Conservation (phyloP, 2,329 filamentous ascomycete species). For the Aspergillus ruber region DNA sequence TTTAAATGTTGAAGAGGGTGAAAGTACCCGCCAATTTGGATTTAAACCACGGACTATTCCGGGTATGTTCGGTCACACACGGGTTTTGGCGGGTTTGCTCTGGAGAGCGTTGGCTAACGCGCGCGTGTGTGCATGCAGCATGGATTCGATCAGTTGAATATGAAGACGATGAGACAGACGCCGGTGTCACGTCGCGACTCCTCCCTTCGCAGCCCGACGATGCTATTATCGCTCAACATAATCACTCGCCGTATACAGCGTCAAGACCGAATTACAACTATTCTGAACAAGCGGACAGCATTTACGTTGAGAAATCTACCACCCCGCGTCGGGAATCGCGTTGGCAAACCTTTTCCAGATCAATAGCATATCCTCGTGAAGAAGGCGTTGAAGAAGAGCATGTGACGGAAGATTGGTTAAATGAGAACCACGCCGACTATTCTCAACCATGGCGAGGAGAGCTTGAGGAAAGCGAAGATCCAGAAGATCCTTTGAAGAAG, state of each 20-base stretch:
- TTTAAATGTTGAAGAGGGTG: constrained; percentile 9
- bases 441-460: constrained; percentile 48
- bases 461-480: constrained; percentile 43
- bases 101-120: not conserved
- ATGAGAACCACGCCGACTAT: constrained; percentile 40
- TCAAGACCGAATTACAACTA: constrained; percentile 15
- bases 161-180: constrained; percentile 31
- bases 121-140: constrained; percentile 17
- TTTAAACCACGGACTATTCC: constrained; percentile 30
- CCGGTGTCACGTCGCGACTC: constrained; percentile 25
- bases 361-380: constrained; percentile 37
- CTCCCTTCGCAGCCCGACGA: constrained; percentile 32
- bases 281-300: constrained; percentile 3
- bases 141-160: constrained; percentile 40
- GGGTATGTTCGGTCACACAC: constrained; percentile 19
- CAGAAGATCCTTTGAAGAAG: constrained; percentile 44
- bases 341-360: constrained; percentile 41
- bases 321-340: constrained; percentile 34
- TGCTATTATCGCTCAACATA: constrained; percentile 42
- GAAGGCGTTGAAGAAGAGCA: constrained; percentile 31
- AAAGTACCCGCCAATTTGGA: not conserved
- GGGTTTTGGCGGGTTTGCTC: not conserved
- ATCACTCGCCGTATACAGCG: constrained; percentile 33
- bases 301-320: constrained; percentile 2
- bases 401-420: constrained; percentile 42